Evolutionary conservation across 2,329 filamentous ascomycete species (phyloP).

Genomic region (Alternaria metachromatica): DNA sequence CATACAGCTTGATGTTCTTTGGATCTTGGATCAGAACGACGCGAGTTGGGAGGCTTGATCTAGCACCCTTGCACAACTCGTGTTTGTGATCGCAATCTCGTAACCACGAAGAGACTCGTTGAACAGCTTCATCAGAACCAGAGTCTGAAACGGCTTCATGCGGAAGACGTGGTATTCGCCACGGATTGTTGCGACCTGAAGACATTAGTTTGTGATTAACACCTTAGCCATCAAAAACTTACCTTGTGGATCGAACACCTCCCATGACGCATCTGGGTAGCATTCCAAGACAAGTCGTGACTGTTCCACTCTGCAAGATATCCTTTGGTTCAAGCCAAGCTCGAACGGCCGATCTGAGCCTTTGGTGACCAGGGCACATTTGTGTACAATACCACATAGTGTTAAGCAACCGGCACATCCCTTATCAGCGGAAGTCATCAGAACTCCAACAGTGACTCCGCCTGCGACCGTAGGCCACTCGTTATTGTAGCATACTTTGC

Average conservation of each 20-base stretch:
- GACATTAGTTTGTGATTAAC: background rate
- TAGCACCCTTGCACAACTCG: background rate
- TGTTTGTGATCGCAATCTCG: background rate
- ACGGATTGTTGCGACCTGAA: background rate
- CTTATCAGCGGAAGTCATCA: background rate
- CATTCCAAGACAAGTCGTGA: background rate
- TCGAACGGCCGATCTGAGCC: background rate
- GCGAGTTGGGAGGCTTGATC: background rate
- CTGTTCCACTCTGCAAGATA: background rate
- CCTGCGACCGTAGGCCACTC: background rate
- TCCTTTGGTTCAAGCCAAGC: background rate
- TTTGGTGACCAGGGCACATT: background rate
- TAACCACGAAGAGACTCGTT: background rate
- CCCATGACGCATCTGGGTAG: background rate
- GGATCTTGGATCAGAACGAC: background rate
- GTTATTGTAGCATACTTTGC: background rate
- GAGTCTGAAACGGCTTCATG: background rate
- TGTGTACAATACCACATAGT: background rate
- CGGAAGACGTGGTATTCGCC: background rate
- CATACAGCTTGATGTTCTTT: background rate
- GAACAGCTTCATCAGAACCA: background rate
- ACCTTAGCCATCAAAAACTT: background rate
- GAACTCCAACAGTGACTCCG: background rate
- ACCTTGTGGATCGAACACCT: background rate
- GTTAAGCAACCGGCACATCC: constrained; percentile 10